A percentile compares a stretch with the other conserved stretches of the same genome.
These are phyloP conservation scores for Microthyrium microscopicum DNA, from an alignment of 2,329 filamentous ascomycete genomes.

Conservation along the genomic window DNA sequence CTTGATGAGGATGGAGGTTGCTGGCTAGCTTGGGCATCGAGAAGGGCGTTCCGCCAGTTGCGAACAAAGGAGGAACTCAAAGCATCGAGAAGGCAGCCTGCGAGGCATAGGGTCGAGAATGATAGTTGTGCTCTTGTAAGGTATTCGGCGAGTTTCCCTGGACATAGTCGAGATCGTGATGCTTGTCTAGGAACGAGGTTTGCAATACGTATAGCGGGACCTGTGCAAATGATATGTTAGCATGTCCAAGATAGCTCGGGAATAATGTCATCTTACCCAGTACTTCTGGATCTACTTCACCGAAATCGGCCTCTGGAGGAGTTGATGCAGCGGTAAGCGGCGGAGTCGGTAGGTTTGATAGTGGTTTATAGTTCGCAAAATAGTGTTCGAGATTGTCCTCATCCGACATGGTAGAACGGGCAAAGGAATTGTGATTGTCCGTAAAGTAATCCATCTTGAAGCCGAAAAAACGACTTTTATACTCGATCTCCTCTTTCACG, in stretches of 20 bases:
- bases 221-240: constrained; percentile 12
- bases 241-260: constrained; percentile 2
- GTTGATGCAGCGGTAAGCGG: constrained; percentile 10
- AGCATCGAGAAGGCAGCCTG: constrained; percentile 21
- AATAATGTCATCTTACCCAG: no score
- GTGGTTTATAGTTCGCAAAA: constrained; percentile 21
- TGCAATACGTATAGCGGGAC: constrained; percentile 18
- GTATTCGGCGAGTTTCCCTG: constrained; percentile 14
- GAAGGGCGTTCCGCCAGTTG: constrained; percentile 15
- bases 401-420: constrained; percentile 1
- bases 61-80: constrained; percentile 18
- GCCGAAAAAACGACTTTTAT: no score
- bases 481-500: no score
- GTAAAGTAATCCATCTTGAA: constrained; percentile 5
- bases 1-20: not conserved
- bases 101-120: constrained; percentile 20
- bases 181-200: constrained; percentile 20
- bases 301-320: constrained; percentile 12
- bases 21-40: not conserved
- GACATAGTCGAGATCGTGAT: constrained; percentile 15
- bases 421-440: not conserved
- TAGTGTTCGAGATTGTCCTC: constrained; percentile 19
- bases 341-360: constrained; percentile 24
- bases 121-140: constrained; percentile 18
- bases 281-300: no score